A percentile compares a stretch with the other conserved stretches of the same genome.
Evolutionary conservation across 1,284 basidiomycete genomes (phyloP).

Genomic region (Leccinum discolor): DNA sequence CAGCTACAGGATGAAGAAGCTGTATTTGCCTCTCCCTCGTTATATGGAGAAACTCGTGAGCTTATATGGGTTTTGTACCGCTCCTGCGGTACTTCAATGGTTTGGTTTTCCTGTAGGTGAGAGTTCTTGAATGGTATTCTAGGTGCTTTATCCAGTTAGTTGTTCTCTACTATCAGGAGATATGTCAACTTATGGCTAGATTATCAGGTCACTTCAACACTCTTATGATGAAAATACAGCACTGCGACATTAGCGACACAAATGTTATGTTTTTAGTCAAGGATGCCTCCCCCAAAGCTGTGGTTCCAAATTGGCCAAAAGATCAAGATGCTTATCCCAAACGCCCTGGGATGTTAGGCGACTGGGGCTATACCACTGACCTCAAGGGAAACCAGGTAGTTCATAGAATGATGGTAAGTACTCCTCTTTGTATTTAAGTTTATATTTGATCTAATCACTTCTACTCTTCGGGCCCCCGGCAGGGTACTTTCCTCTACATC

Average conservation of each 20-base stretch:
- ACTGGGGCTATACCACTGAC: background rate
- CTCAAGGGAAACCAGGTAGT: background rate
- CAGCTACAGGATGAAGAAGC: background rate
- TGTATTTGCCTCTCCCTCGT: background rate
- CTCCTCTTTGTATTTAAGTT: background rate
- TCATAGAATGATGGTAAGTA: background rate
- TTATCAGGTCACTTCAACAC: background rate
- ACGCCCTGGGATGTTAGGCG: background rate
- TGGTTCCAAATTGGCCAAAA: background rate
- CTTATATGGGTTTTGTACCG: background rate
- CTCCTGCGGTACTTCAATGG: background rate
- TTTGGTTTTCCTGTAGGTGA: background rate
- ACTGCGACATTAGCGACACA: background rate
- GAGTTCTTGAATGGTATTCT: background rate
- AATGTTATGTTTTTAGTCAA: background rate
- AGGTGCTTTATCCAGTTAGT: background rate
- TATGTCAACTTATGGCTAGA: no score
- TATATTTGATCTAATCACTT: background rate
- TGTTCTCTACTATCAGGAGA: background rate
- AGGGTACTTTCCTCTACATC: background rate
- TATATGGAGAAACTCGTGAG: background rate
- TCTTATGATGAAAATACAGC: background rate
- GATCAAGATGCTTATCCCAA: background rate
- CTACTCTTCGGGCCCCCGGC: background rate
- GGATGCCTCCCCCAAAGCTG: background rate